Evolutionary conservation across 805 yeast species (phyloP), one percentile per base, ranked within the genome.

Genomic region (Starmerella tilneyi): DNA sequence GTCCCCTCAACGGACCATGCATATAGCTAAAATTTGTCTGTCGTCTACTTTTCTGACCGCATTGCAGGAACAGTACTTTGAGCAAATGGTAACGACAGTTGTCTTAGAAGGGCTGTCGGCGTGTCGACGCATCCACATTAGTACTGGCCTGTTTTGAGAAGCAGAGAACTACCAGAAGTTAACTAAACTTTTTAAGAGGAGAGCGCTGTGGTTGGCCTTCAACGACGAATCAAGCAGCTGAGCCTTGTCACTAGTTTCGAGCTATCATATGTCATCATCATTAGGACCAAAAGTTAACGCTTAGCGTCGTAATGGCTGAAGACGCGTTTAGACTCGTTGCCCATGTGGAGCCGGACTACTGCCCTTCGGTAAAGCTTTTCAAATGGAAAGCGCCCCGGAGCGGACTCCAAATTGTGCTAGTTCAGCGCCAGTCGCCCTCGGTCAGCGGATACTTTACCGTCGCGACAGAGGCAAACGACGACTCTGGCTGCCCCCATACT

Each of bases 401-500:
- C 0, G 94, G 95, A 0, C 72, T 89, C 26, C 94, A 84, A 61
- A 63, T 86, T 20, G 81, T 83, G 11, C 73, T 84, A 50, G 70
- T 92, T 30, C 72, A 79, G 57, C 83, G 81, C 57, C 79, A 85
- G 22, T 79, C 94, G 2, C 96, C 97, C 2, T 71, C 85, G 26
- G 70, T 92, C 3, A 79, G 80, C 57, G 98, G 97, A n/a, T 82
- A 81, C 59, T 85, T 92, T 63, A 94, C 96, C 1, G 94, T 92
- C 3, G 96, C 94, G 15, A 86, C 97, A 1, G 97, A 92, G 61
- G 84, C 84, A 42, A 67, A 72, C 19, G 78, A 85, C 58, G 92
- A 88, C 60, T 75, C 86, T 20, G 98, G 98, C 7, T 76, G 84
- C 51, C 98, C 98, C 1, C 98, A 92, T 58, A 92, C 98, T 1